Base-by-base conservation (phyloP, 2,329 filamentous ascomycete genomes). In the Drechslerella dactyloides region DNA sequence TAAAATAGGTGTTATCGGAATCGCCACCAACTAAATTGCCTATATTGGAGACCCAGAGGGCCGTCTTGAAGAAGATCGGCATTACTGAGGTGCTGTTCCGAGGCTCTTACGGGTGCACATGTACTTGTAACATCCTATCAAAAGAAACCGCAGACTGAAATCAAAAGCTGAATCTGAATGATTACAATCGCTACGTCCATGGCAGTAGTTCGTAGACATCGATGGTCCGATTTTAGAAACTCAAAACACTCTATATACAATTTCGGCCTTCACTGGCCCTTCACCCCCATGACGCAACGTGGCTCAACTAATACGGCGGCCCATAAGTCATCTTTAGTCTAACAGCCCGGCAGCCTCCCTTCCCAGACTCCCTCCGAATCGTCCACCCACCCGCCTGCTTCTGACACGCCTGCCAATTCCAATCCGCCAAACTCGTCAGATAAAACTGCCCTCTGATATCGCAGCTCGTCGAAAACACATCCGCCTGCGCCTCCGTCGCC, bases 1-100 rank as follows among this genome's bases (percentile, higher is more conserved):
- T 17, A 15, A 1, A n/a, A 15, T 48, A 90, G 88, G 89, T 84
- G 92, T 96, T 80, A 96, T 96, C 81, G 91, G 91, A 77, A 94
- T 96, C 83, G 87, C 90, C 79, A 83, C 84, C 79, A 92, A 90
- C 84, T 80, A 1, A 10, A 11, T 11, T 44, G n/a, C 37, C 15
- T 13, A 42, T 17, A 13, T 42, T 42, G 11, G 11, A 17, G 37
- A 15, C 5, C 37, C n/a, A 42, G 15, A 42, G 13, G 37, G 5
- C 27, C 27, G 27, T 33, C 8, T 33, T 33, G 27, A 33, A 33
- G 27, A 8, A 33, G 8, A 33, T 8, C 27, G 3, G 27, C 8
- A 3, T 33, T 8, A 8, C 27, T 8, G 27, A 8, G 3, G 3
- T 3, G 27, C 8, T 3, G 8, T 33, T 33, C 27, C 8, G 27